Evolutionary conservation across 345 rosid genomes (phyloP), one percentile per base, ranked within the genome.

Genomic region (Eucalyptus dawsonii): DNA sequence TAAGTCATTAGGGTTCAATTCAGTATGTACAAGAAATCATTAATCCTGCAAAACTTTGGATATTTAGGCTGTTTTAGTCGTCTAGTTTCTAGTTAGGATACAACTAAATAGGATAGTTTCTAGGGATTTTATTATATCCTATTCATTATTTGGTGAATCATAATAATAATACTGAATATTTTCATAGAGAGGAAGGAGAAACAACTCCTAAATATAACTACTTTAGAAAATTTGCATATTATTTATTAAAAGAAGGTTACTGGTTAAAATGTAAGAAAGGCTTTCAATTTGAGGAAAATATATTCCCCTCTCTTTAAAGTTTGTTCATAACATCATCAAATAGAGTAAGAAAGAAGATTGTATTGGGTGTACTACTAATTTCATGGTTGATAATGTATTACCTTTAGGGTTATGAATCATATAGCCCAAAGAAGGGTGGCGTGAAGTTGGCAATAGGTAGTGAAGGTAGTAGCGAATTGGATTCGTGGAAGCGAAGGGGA

Each of bases 131-230:
- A 7, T 3, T 69, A 69, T 69, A 69, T 69, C 4, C 0, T 34
- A 34, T 34, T 3, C 0, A 76, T 2, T 10, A 0, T 34, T 6
- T 19, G 8, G 14, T 19, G 8, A 72, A 72, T 72, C 2, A 3
- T 44, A 72, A 72, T 17, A 72, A 72, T 72, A 72, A 37, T 34
- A 1, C 2, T 2, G 4, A 5, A 37, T 37, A 19, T 34, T 34
- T 34, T 34, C 12, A 65, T 65, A 65, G 76, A n/a, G 76, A n/a
- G 37, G 76, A 62, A 65, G 76, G 37, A n/a, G 4, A 65, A n/a
- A 65, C 37, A 65, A 65, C 37, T n/a, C 37, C 19, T 14, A 65
- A n/a, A 65, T 65, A 31, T 14, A 8, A 65, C n/a, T 65, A 65
- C 37, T 29, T 14, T 14, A 7, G 6, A 65, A 65, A 65, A 65